Conservation (phyloP, 2,329 filamentous ascomycete species). For the Colletotrichum lini region DNA sequence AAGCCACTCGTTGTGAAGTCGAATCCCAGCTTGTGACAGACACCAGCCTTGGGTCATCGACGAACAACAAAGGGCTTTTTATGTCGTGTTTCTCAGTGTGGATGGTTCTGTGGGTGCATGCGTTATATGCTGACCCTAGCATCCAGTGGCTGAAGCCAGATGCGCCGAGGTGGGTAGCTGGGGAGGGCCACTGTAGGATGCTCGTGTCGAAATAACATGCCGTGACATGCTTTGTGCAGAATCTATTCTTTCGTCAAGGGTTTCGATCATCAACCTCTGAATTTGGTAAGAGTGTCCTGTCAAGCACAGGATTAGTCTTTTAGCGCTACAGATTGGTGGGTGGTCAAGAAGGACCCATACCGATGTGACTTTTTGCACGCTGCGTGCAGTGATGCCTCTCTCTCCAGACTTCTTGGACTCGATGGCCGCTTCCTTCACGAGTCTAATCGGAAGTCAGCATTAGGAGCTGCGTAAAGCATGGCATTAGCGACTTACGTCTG, state of each 20-base stretch:
- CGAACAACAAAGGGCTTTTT: neutral
- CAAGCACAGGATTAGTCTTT: slow-evolving; percentile 3
- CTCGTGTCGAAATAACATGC: neutral
- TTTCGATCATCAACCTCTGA: slow-evolving; percentile 64
- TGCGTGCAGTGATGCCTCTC: slow-evolving; percentile 79
- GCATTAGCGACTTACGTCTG: slow-evolving; percentile 61
- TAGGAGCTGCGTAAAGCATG: slow-evolving; percentile 7
- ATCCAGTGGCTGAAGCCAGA: neutral
- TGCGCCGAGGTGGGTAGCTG: neutral
- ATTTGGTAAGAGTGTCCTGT: slow-evolving; percentile 76
- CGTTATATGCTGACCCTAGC: neutral
- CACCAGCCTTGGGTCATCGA: neutral
- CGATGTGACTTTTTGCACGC: slow-evolving; percentile 83
- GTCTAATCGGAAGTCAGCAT: slow-evolving; percentile 42
- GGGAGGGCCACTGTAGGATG: too few relatives aligned
- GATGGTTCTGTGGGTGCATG: neutral
- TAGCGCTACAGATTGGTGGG: neutral
- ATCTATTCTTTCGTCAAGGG: neutral
- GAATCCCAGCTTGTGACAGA: too few relatives aligned
- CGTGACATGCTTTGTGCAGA: neutral
- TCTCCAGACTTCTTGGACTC: slow-evolving; percentile 82
- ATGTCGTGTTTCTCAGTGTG: neutral
- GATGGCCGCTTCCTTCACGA: slow-evolving; percentile 86
- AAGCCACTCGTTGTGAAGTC: neutral
- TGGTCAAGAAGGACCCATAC: slow-evolving; percentile 60